Evolutionary conservation across 2,329 filamentous ascomycete species (phyloP), one percentile per base, ranked within the genome.

Genomic region (Aureobasidium sp.): DNA sequence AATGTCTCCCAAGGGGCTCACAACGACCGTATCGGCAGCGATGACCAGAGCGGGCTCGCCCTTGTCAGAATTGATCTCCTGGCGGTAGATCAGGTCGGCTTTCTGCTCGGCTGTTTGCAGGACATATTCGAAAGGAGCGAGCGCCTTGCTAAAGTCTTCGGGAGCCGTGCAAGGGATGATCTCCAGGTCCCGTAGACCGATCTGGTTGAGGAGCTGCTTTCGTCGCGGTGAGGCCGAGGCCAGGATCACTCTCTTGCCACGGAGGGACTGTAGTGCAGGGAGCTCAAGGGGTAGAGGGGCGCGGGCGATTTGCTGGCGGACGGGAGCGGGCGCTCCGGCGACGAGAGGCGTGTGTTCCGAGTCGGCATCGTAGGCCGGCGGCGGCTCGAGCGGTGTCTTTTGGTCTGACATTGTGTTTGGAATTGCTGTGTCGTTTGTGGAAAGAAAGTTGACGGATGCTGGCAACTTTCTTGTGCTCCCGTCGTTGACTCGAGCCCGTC

Each of bases 71-170:
- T 84, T 71, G 66, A 86, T 78, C 67, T 84, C 81, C 42, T 76
- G 70, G 31, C 73, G 71, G 73, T 88, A 88, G 10, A 97, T 89
- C 47, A 88, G 82, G 45, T 90, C 81, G 54, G 87, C 89, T 75
- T 99, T 99, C 67, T 87, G 83, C 23, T 84, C 84, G 3, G 93
- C 93, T 1, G 94, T 99, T 61, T 86, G 84, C 15, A 92, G 80
- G 21, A 96, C 94, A 77, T 99, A 99, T 76, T 95, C 91, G 72
- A 89, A 88, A 0, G 94, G 90, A 0, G 86, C 84, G 62, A 93
- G 82, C 8, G 77, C 73, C 73, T 97, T 96, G 68, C 89, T 82
- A 59, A 96, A 83, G 76, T 97, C 82, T 77, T 99, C 94, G 57
- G 89, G 87, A 65, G 89, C 86, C 58, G 82, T 85, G 43, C 90